Evolutionary conservation across 345 rosid species (phyloP), one percentile per base, ranked within the genome.

Genomic region (Iberis pinnata): DNA sequence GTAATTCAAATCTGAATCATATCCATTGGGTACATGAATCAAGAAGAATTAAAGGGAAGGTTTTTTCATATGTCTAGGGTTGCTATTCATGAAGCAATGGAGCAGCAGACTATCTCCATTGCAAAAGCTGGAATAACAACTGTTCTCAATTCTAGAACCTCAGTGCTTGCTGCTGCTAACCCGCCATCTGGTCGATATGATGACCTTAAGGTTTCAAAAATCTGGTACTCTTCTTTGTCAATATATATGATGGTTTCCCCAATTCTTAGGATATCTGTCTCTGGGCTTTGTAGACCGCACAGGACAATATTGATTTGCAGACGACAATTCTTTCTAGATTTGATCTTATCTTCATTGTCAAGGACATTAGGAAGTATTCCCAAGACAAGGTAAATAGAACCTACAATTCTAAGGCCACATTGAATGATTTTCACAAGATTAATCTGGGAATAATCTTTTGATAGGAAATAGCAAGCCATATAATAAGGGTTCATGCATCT

Each of bases 111-210:
- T 6, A 92, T 92, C 75, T 92, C 98, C 46, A 92, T 92, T 66
- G 96, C 98, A 45, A 92, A 92, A 78, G 98, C 98, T 43, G 95
- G 98, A 65, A 92, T 92, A 64, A 92, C 98, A 31, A 92, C 98
- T 5, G 96, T 92, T 53, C 84, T 92, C 24, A 92, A 85, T 72
- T 92, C 98, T 43, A 88, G 98, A 73, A 82, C 98, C 49, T 81
- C 98, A 18, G 96, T 88, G 46, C 96, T 92, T 60, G 96, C 96
- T 8, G 98, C 96, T 75, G 98, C 98, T 62, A 85, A 92, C 56
- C 98, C 95, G 32, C 96, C 98, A 41, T 85, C 96, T 45, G 96
- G 98, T 65, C 84, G 93, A 53, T 92, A 88, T 67, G 98, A 92
- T 72, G 98, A 92, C 75, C 95, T 88, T 25, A 92, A 88, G 92